Percentiles rank a stretch among this genome's conserved stretches.
Evolutionary conservation across 805 yeast species (phyloP).

Genomic region (Ogataea trehaloabstinens): DNA sequence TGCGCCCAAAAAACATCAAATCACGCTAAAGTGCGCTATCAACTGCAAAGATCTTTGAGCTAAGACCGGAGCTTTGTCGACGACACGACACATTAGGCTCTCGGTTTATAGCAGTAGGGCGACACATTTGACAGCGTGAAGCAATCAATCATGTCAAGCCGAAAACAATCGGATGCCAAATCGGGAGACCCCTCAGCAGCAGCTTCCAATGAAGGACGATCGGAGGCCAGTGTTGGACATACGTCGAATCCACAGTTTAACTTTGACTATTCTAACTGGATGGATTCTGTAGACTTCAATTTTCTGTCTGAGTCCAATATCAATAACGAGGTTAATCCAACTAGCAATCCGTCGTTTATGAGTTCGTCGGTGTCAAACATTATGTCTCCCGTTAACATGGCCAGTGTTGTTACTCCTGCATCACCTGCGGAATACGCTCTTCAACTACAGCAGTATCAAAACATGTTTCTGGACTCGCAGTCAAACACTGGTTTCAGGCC

Average conservation of each 20-base stretch:
- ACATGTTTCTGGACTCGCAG: slow-evolving; percentile 30
- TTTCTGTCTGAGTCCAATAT: slow-evolving; percentile 20
- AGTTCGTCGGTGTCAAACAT: slow-evolving; percentile 16
- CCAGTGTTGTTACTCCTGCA: slow-evolving; percentile 19
- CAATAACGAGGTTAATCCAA: slow-evolving; percentile 16
- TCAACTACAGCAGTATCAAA: slow-evolving; percentile 35
- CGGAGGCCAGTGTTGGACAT: no score
- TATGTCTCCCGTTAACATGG: slow-evolving; percentile 26
- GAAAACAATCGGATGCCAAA: neutral
- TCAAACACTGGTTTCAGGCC: slow-evolving; percentile 16
- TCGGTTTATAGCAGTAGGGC: no score
- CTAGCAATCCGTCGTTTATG: slow-evolving; percentile 16
- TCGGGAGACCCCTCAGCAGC: neutral
- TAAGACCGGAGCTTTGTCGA: no score
- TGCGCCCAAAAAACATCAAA: no score
- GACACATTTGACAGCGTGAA: no score
- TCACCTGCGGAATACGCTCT: slow-evolving; percentile 32
- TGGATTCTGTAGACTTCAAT: slow-evolving; percentile 29
- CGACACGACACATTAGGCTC: no score
- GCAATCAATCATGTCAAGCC: slow-evolving; percentile 3
- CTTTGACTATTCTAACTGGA: slow-evolving; percentile 30
- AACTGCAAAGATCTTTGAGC: no score
- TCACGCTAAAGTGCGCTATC: no score
- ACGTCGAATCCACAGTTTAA: slow-evolving; percentile 12
- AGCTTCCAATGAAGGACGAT: no score